phyloP scores from a whole-genome alignment of 805 yeast genomes.

The Maudiozyma pseudohumilis region DNA sequence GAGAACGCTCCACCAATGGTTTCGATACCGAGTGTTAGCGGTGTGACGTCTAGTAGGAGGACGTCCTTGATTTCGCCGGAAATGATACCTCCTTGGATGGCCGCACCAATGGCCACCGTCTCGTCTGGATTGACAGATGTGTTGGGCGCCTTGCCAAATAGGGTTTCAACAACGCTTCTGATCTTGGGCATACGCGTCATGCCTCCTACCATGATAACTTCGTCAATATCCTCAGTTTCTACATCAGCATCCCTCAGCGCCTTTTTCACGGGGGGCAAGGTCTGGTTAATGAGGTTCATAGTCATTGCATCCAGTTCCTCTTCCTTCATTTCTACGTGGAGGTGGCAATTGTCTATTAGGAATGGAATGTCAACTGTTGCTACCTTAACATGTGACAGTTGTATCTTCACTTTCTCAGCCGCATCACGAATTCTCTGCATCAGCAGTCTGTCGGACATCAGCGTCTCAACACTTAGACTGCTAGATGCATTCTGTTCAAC shows the following conservation, averaged over 20 bases:
- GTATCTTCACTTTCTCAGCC: constrained; percentile 69
- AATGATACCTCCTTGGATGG: constrained; percentile 78
- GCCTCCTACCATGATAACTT: constrained; percentile 74
- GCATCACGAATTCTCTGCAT: constrained; percentile 74
- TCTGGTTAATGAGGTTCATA: constrained; percentile 52
- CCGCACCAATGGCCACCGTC: constrained; percentile 88
- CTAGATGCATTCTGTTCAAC: constrained; percentile 36
- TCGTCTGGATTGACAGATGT: constrained; percentile 81
- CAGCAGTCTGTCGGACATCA: constrained; percentile 42
- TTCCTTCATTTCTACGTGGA: constrained; percentile 50
- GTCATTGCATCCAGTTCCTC: constrained; percentile 60
- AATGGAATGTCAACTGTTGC: constrained; percentile 65
- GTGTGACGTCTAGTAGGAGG: constrained; percentile 70
- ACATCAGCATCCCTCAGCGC: constrained; percentile 69
- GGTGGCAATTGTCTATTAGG: constrained; percentile 50
- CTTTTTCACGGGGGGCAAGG: constrained; percentile 63
- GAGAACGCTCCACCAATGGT: constrained; percentile 79
- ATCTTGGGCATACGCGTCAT: constrained; percentile 87
- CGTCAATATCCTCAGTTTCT: constrained; percentile 56
- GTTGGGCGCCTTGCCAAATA: constrained; percentile 57
- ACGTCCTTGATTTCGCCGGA: constrained; percentile 79
- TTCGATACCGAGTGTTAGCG: constrained; percentile 73
- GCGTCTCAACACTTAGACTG: constrained; percentile 23
- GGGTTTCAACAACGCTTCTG: constrained; percentile 46
- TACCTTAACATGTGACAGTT: constrained; percentile 52